Evolutionary conservation across 176 grass and related monocot species (phyloP).

Genomic region (Juncus effusus): DNA sequence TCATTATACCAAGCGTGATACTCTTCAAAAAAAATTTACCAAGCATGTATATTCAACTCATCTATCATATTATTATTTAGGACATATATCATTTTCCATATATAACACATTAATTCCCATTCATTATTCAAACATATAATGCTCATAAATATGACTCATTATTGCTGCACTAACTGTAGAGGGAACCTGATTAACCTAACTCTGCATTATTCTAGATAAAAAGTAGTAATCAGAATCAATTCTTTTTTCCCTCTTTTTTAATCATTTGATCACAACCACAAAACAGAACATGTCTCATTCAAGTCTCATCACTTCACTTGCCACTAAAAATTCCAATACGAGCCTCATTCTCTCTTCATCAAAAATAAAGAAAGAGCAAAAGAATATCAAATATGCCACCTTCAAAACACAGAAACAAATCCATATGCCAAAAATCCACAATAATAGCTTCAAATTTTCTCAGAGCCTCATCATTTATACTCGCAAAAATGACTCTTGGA

Average conservation of each 20-base stretch:
- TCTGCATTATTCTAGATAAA: background rate
- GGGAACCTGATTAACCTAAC: background rate
- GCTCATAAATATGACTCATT: too few relatives aligned
- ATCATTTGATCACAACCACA: background rate
- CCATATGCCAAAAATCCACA: slow-evolving; percentile 22
- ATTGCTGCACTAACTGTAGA: background rate
- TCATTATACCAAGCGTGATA: too few relatives aligned
- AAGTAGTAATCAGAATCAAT: slow-evolving; percentile 10
- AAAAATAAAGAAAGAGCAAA: background rate
- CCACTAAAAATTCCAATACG: slow-evolving; percentile 9
- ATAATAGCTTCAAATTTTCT: slow-evolving; percentile 22
- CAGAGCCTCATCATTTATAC: slow-evolving; percentile 25
- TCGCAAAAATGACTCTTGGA: slow-evolving; percentile 19
- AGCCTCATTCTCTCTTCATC: background rate
- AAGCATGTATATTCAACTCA: too few relatives aligned
- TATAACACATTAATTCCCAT: too few relatives aligned
- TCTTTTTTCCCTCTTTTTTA: background rate
- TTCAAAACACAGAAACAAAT: slow-evolving; percentile 15
- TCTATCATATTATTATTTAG: too few relatives aligned
- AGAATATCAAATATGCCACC: background rate
- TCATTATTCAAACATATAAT: too few relatives aligned
- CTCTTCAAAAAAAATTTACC: too few relatives aligned
- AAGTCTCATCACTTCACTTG: slow-evolving; percentile 9
- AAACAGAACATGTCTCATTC: slow-evolving; percentile 12
- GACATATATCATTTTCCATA: too few relatives aligned